phyloP scores from a whole-genome alignment of 257 asterid genomes.

The Eustoma russellianum region DNA sequence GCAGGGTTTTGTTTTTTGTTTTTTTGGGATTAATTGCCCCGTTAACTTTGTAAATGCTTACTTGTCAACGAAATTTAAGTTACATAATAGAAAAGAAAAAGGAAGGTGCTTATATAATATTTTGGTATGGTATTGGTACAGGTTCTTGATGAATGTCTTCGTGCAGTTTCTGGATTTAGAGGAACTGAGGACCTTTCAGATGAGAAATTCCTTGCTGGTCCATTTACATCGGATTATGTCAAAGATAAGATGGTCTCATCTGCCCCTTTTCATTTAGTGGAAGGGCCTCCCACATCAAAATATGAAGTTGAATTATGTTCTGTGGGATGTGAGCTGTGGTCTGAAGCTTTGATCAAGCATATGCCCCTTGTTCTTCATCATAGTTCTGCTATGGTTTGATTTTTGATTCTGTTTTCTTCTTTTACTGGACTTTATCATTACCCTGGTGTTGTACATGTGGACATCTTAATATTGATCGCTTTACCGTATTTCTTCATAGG shows the following conservation, averaged over 20 bases:
- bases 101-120: too few relatives aligned
- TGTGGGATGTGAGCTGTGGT: slow-evolving; percentile 67
- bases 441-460: too few relatives aligned
- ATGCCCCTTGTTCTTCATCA: slow-evolving; percentile 62
- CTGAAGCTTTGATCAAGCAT: slow-evolving; percentile 64
- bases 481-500: too few relatives aligned
- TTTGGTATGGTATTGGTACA: slow-evolving; percentile 23
- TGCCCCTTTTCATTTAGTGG: slow-evolving; percentile 64
- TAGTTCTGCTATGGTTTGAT: slow-evolving; percentile 73
- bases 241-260: slow-evolving; percentile 80
- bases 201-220: slow-evolving; percentile 64
- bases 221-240: slow-evolving; percentile 76
- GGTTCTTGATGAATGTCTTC: slow-evolving; percentile 93
- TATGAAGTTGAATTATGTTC: slow-evolving; percentile 33
- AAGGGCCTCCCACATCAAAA: slow-evolving; percentile 29
- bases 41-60: too few relatives aligned
- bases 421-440: too few relatives aligned
- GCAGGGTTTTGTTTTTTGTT: too few relatives aligned
- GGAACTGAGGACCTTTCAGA: slow-evolving; percentile 90
- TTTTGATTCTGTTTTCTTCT: too few relatives aligned
- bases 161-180: slow-evolving; percentile 88
- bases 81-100: too few relatives aligned
- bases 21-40: too few relatives aligned
- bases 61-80: too few relatives aligned
- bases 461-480: too few relatives aligned